Evolutionary conservation across 352 stramenopile species (phyloP).

Genomic region (Globisporangium okanoganense): DNA sequence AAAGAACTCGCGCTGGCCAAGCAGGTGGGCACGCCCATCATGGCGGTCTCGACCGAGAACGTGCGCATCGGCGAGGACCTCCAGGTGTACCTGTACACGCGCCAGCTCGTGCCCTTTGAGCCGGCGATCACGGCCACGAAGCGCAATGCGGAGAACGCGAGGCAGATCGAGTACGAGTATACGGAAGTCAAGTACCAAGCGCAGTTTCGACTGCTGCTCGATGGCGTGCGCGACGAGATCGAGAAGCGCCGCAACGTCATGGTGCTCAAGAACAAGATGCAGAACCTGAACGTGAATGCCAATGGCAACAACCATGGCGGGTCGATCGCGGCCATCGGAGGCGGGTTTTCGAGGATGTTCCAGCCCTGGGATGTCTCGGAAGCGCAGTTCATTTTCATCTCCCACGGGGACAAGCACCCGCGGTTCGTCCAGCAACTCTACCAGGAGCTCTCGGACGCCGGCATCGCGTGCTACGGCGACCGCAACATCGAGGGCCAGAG

Average conservation of each 20-base stretch:
- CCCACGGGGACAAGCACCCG: slow-evolving; percentile 69
- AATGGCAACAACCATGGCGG: slow-evolving; percentile 18
- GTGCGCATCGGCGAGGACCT: slow-evolving; percentile 67
- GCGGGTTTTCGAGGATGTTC: slow-evolving; percentile 57
- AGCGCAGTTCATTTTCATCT: slow-evolving; percentile 72
- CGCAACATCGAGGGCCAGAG: slow-evolving; percentile 53
- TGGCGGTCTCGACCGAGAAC: slow-evolving; percentile 68
- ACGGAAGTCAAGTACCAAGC: slow-evolving; percentile 60
- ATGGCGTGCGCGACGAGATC: slow-evolving; percentile 82
- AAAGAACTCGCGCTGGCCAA: slow-evolving; percentile 82
- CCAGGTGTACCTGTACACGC: slow-evolving; percentile 83
- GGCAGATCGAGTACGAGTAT: slow-evolving; percentile 82
- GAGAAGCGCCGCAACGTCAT: slow-evolving; percentile 60
- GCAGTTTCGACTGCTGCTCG: slow-evolving; percentile 73
- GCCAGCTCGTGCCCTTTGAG: slow-evolving; percentile 79
- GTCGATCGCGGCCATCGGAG: slow-evolving; percentile 25
- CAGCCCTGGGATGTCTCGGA: slow-evolving; percentile 48
- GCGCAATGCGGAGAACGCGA: slow-evolving; percentile 44
- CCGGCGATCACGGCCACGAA: slow-evolving; percentile 50
- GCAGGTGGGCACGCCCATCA: slow-evolving; percentile 71
- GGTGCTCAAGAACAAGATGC: slow-evolving; percentile 35
- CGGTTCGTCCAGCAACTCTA: slow-evolving; percentile 69
- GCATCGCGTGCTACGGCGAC: slow-evolving; percentile 64
- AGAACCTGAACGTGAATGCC: slow-evolving; percentile 19
- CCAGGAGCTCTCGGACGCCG: slow-evolving; percentile 43